These are phyloP conservation scores for Coleophoma cylindrospora DNA, from an alignment of 2,329 filamentous ascomycete genomes.

Conservation along the genomic window DNA sequence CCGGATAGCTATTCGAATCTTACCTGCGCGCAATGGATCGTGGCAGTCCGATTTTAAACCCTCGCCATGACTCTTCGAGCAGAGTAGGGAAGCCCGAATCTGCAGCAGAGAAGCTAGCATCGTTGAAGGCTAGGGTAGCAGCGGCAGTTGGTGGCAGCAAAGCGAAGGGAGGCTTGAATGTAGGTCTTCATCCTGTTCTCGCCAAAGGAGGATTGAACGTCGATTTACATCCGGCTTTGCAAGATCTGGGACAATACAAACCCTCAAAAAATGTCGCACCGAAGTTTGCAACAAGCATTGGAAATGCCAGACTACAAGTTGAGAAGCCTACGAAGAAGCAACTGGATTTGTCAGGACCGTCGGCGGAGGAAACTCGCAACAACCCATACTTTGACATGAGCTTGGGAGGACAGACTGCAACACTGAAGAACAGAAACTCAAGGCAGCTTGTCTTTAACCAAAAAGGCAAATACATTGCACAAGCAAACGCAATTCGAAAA, in stretches of 20 bases:
- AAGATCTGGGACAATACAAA: conserved; percentile 46
- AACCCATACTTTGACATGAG: conserved; percentile 84
- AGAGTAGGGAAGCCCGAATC: conserved; percentile 52
- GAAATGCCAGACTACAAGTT: conserved; percentile 30
- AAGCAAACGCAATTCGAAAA: conserved; percentile 81
- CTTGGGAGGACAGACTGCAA: conserved; percentile 51
- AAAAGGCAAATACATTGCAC: conserved; percentile 95
- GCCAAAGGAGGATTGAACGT: conserved; percentile 37
- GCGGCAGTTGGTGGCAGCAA: conserved; percentile 58
- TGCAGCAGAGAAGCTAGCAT: conserved; percentile 63
- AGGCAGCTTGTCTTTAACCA: conserved; percentile 85
- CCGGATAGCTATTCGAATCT: conserved; percentile 5
- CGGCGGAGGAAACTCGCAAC: conserved; percentile 51
- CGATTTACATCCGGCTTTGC: conserved; percentile 60
- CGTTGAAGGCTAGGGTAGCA: conserved; percentile 74
- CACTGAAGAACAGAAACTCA: conserved; percentile 60
- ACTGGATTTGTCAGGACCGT: conserved; percentile 52
- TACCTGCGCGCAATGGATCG: conserved; percentile 43
- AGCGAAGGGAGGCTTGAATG: conserved; percentile 37
- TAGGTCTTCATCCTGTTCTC: conserved; percentile 29
- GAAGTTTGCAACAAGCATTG: conserved; percentile 33
- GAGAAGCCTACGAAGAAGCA: conserved; percentile 39
- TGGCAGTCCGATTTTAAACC: conserved; percentile 45
- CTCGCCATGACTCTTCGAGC: conserved; percentile 48
- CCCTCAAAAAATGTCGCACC: conserved; percentile 30